These are phyloP conservation scores for Areca catechu DNA, from an alignment of 176 grass and related monocot species.

Conservation along the genomic window DNA sequence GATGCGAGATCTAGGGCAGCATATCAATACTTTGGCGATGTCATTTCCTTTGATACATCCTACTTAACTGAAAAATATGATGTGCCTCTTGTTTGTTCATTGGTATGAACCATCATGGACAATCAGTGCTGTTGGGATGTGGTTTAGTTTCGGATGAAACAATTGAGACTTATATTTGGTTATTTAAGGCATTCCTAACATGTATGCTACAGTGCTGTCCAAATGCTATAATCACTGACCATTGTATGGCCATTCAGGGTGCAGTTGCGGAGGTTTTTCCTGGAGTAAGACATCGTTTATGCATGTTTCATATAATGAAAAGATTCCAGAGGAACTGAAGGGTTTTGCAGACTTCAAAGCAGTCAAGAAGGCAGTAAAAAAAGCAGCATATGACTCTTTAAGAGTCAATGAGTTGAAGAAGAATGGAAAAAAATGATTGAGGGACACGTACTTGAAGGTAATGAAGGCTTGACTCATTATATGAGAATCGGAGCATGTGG, in stretches of 20 bases:
- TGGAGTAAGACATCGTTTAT: conserved; percentile 62
- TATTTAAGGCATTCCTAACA: conserved; percentile 68
- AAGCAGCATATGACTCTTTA: conserved; percentile 62
- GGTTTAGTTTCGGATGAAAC: conserved; percentile 21
- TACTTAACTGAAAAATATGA: conserved; percentile 4
- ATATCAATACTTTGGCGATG: conserved; percentile 28
- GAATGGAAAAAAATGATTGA: conserved; percentile 73
- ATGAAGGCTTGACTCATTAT: conserved; percentile 70
- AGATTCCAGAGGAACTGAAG: conserved; percentile 69
- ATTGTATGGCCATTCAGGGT: conserved; percentile 64
- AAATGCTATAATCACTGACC: conserved; percentile 64
- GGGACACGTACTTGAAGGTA: conserved; percentile 59
- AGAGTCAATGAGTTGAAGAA: conserved; percentile 50
- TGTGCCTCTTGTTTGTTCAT: conserved; percentile 19
- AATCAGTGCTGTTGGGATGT: conserved; percentile 23
- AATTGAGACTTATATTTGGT: not conserved
- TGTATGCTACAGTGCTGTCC: conserved; percentile 48
- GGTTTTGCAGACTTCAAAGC: conserved; percentile 65
- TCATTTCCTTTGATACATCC: conserved; percentile 24
- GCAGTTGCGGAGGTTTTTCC: conserved; percentile 56
- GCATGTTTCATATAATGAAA: conserved; percentile 75
- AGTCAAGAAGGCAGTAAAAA: conserved; percentile 66
- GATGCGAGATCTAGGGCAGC: conserved; percentile 24
- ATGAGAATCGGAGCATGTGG: conserved; percentile 70
- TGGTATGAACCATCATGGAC: conserved; percentile 35